Evolutionary conservation across 2,329 filamentous ascomycete species (phyloP), one percentile per base, ranked within the genome.

Genomic region (Sporothrix sp.): DNA sequence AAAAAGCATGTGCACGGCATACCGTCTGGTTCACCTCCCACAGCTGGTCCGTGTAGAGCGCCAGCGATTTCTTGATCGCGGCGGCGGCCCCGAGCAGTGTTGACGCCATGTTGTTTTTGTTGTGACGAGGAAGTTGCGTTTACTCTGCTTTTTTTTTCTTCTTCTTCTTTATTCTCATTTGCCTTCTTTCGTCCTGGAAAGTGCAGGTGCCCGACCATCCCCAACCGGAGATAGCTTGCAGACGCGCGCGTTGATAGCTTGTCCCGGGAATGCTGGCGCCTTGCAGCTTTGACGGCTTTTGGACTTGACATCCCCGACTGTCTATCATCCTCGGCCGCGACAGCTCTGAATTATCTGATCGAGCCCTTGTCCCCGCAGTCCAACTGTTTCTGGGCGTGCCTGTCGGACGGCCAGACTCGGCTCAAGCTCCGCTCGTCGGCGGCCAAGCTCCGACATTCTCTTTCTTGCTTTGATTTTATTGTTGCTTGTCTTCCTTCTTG

Each of bases 21-120:
- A 49, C 52, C 52, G 42, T 52, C 21, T 52, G 49, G 27, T 50
- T 52, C 21, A 50, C 32, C 7, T 37, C 30, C 52, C 52, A 54
- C 18, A 54, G 36, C 21, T 10, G 3, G 7, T 33, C 48, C 27
- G 46, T 43, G 48, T 53, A 27, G 7, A n/a, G 25, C 14, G 25
- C 32, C 30, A 53, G 38, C 6, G 40, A 51, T 37, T 43, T n/a
- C 25, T 44, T 50, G 32, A 51, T 44, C 30, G 39, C 25, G 3
- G 46, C 11, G 25, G 14, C 18, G 23, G 21, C 25, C 18, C 5
- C 20, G 14, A 38, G 18, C 20, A 47, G 21, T 14, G 43, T 42
- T 9, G 36, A 11, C 13, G 40, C 13, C n/a, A n/a, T n/a, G n/a
- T n/a, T n/a, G n/a, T n/a, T n/a, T n/a, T n/a, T n/a, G n/a, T n/a